Evolutionary conservation across 257 asterid species (phyloP), one percentile per base, ranked within the genome.

Genomic region (Solanum paucissectum): DNA sequence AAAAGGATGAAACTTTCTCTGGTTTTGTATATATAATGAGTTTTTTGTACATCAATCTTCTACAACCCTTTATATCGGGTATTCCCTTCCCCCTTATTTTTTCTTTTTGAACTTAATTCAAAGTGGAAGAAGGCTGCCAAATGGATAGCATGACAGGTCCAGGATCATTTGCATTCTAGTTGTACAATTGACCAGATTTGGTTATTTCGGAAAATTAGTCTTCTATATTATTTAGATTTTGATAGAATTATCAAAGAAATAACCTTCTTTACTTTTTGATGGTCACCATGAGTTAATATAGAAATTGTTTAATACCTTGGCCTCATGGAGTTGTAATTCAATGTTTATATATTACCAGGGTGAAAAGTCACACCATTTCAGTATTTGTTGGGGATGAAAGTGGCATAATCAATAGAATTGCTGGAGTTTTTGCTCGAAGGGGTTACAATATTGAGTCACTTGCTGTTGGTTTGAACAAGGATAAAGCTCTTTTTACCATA

Each of bases 321-420:
- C 66, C n/a, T 73, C 42, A 27, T 76, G 44, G 32, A 20, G 74
- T 27, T 42, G 55, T 8, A 40, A 52, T 66, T 55, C 87, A 52
- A 14, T 13, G 44, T 36, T 38, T 83, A 58, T 85, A 34, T 69
- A 66, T 90, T 49, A 79, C 88, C 92, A 95, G 98, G 92, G 88
- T 88, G 75, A 93, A 92, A 88, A 91, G 95, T 9, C 97, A 95
- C 85, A 93, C 98, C 9, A 94, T 94, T 88, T 95, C 98, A 11
- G 96, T 94, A 73, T 95, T 94, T 85, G 98, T 94, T 91, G 98
- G 98, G 88, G 98, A 95, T 91, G 98, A 95, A 91, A 94, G 97
- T 89, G 98, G 98, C 79, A 95, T 95, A 29, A 95, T 95, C 81
- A 94, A 95, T 92, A 91, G 98, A 85, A 95, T 95, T 90, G 97